These are phyloP conservation scores for Drechslerella coelobrocha DNA, from an alignment of 2,329 filamentous ascomycete genomes.

Conservation along the genomic window DNA sequence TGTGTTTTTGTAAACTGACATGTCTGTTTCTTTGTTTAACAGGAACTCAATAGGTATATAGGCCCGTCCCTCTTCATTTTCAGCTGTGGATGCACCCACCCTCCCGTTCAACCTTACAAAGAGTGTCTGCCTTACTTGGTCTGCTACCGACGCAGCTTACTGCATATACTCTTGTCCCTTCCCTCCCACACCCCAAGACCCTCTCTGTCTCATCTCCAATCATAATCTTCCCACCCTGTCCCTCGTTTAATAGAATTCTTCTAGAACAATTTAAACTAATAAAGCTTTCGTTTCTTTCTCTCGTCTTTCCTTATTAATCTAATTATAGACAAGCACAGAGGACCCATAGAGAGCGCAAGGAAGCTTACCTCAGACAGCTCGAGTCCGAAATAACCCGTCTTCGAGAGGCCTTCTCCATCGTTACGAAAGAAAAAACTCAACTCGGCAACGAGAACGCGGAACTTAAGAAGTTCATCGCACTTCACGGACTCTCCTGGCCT, in stretches of 20 bases:
- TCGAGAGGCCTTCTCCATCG: conserved; percentile 80
- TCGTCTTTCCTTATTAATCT: conserved; percentile 30
- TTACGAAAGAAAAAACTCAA: conserved; percentile 76
- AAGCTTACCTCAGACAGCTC: conserved; percentile 91
- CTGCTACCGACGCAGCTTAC: conserved; percentile 24
- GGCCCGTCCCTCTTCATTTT: conserved; percentile 24
- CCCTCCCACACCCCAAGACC: conserved; percentile 5
- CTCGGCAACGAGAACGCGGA: conserved; percentile 80
- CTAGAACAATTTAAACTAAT: conserved; percentile 43
- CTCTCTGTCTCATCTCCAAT: not conserved
- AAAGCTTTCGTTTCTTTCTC: conserved; percentile 26
- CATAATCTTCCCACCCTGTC: conserved; percentile 26
- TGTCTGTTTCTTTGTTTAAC: conserved; percentile 16
- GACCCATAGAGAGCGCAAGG: conserved; percentile 95
- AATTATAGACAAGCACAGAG: conserved; percentile 89
- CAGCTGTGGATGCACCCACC: conserved; percentile 26
- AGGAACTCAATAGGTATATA: conserved; percentile 52
- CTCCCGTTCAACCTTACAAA: conserved; percentile 40
- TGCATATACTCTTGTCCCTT: conserved; percentile 27
- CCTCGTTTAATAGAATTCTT: conserved; percentile 33
- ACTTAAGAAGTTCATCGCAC: conserved; percentile 69
- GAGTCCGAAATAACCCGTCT: conserved; percentile 89
- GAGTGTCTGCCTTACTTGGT: conserved; percentile 43
- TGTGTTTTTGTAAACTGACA: conserved; percentile 38
- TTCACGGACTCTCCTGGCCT: conserved; percentile 67